phyloP scores from a whole-genome alignment of 108 stramenopile genomes.

The Ochromonas danica region DNA sequence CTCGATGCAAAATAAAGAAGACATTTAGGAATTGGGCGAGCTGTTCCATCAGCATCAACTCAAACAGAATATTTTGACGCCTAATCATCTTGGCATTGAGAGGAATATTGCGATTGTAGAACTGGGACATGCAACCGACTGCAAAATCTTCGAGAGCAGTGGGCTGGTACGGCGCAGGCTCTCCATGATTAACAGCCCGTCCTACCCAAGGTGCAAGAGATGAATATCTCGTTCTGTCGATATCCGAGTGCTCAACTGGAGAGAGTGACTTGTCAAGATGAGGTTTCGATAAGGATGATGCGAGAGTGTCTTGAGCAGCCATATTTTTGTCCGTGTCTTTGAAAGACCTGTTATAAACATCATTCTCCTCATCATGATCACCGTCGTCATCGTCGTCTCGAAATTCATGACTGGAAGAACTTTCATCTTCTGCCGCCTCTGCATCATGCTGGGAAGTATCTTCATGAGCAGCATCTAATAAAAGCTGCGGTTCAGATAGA shows the following conservation, averaged over 20 bases:
- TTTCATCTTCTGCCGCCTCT: not conserved
- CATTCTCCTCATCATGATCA: slow-evolving; percentile 5
- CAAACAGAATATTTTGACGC: not conserved
- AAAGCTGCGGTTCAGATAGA: not conserved
- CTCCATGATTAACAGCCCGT: not conserved
- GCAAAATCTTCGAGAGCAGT: not conserved
- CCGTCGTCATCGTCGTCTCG: slow-evolving; percentile 30
- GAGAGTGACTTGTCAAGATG: no score
- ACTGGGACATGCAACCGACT: not conserved
- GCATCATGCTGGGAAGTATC: not conserved
- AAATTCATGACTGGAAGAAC: not conserved
- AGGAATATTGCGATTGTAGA: not conserved
- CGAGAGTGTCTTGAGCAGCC: no score
- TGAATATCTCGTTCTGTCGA: no score
- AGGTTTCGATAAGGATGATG: no score
- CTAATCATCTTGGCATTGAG: not conserved
- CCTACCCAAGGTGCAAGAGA: slow-evolving; percentile 17
- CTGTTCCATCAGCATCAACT: slow-evolving; percentile 4
- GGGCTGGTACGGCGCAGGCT: not conserved
- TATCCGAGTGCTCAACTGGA: no score
- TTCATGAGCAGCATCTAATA: not conserved
- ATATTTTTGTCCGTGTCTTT: no score
- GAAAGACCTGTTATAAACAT: no score
- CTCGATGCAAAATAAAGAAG: not conserved
- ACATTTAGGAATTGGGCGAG: slow-evolving; percentile 12